phyloP scores from a whole-genome alignment of 768 basidiomycete species.

The Lenzites betulinus region DNA sequence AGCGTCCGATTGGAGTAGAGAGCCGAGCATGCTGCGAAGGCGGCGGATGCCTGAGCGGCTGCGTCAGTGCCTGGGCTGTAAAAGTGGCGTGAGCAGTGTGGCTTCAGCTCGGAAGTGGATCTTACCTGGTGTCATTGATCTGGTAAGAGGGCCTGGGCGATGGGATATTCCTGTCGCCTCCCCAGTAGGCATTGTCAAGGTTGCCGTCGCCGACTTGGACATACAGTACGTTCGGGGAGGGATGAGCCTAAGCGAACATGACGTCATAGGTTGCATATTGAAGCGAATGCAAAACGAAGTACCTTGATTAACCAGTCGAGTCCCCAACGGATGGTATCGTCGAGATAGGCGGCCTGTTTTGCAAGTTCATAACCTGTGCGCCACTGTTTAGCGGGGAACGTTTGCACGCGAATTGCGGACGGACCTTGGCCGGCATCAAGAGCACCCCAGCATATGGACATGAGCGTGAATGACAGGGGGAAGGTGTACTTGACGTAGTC shows the following conservation, averaged over 20 bases:
- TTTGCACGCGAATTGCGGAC: neutral
- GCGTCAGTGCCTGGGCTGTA: conserved; percentile 84
- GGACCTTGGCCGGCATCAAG: conserved; percentile 79
- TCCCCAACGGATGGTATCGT: conserved; percentile 88
- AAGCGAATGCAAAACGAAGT: conserved; percentile 12
- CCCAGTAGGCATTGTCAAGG: conserved; percentile 84
- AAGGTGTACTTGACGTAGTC: conserved; percentile 90
- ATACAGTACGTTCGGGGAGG: conserved; percentile 67
- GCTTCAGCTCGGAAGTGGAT: neutral
- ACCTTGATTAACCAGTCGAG: conserved; percentile 92
- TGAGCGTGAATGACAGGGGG: conserved; percentile 83
- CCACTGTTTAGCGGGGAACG: neutral
- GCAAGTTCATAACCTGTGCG: conserved; percentile 73
- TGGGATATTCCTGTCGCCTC: conserved; percentile 80
- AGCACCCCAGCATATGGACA: conserved; percentile 90
- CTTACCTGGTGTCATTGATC: conserved; percentile 66
- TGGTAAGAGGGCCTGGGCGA: conserved; percentile 72
- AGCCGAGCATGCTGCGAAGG: conserved; percentile 84
- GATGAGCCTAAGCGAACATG: conserved; percentile 64
- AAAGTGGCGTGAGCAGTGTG: neutral
- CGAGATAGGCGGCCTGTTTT: conserved; percentile 90
- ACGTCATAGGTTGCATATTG: conserved; percentile 2
- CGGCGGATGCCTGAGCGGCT: conserved; percentile 80
- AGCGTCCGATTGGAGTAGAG: conserved; percentile 70
- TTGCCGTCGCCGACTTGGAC: conserved; percentile 77